Percentiles rank a stretch among this genome's conserved stretches.
These are phyloP conservation scores for Solanum piurae DNA, from an alignment of 257 asterid species.

Conservation along the genomic window DNA sequence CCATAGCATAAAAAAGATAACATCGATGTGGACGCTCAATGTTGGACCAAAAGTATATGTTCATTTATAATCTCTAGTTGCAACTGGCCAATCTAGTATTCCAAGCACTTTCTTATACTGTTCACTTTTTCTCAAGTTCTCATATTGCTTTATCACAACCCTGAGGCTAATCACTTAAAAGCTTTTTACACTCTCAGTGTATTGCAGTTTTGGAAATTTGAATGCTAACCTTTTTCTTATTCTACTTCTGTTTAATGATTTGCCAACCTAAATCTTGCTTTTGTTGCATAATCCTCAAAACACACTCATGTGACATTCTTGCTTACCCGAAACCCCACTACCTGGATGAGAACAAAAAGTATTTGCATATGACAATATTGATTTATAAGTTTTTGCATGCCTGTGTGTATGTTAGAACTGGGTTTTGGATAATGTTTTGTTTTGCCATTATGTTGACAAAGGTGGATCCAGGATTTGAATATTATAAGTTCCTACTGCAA, in stretches of 20 bases:
- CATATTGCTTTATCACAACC: background rate
- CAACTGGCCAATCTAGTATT: background rate
- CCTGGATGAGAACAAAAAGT: background rate
- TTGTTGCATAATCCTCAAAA: background rate
- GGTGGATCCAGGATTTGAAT: background rate
- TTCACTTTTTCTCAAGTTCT: background rate
- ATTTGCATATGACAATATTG: background rate
- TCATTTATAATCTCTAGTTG: background rate
- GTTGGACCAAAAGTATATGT: background rate
- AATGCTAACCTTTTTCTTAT: background rate
- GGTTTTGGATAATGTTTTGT: background rate
- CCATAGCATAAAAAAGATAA: background rate
- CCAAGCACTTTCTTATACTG: background rate
- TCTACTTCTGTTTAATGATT: background rate
- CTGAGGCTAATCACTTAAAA: background rate
- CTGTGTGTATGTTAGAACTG: background rate
- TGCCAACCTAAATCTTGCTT: background rate
- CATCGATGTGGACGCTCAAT: background rate
- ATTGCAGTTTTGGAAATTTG: background rate
- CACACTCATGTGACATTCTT: background rate
- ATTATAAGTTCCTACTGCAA: background rate
- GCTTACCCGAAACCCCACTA: background rate
- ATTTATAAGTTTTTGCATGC: background rate
- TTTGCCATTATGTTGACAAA: background rate
- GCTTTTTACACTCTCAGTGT: background rate